phyloP scores from a whole-genome alignment of 139 green algal genomes.

The Closterium sp. region DNA sequence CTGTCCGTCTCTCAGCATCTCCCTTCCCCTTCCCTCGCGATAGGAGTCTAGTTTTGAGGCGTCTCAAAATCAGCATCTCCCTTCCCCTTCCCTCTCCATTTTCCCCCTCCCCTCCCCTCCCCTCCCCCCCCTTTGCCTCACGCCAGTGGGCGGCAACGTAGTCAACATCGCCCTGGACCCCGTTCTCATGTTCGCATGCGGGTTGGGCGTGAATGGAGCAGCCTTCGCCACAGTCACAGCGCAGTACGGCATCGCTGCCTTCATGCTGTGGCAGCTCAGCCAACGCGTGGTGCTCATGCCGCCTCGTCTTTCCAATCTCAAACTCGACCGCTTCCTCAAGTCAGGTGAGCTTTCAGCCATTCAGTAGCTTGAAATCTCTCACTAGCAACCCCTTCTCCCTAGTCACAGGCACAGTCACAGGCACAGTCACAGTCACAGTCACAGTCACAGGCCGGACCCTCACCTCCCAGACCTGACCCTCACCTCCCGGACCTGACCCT shows the following conservation, averaged over 20 bases:
- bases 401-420: not conserved
- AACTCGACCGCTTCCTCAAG: conserved; percentile 30
- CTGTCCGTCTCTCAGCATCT: not conserved
- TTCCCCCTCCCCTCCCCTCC: not conserved
- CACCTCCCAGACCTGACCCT: no score
- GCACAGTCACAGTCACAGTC: not conserved
- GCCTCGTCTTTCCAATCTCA: conserved; percentile 8
- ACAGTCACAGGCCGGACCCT: not conserved
- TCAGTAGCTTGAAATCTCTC: no score
- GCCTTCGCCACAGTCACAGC: conserved; percentile 48
- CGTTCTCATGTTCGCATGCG: conserved; percentile 45
- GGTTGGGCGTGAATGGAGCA: conserved; percentile 37
- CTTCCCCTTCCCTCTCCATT: not conserved
- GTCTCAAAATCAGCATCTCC: not conserved
- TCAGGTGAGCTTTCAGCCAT: no score
- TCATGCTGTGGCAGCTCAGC: conserved; percentile 22
- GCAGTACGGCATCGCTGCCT: conserved; percentile 36
- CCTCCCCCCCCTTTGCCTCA: not conserved
- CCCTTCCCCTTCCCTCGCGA: not conserved
- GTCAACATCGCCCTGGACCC: conserved; percentile 48
- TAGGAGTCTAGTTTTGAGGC: not conserved
- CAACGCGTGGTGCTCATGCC: conserved; percentile 24
- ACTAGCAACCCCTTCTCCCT: no score
- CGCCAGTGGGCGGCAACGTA: conserved; percentile 44
- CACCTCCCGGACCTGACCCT: no score